phyloP scores from a whole-genome alignment of 1,139 yeast species.

The Protomyces inundatus region DNA sequence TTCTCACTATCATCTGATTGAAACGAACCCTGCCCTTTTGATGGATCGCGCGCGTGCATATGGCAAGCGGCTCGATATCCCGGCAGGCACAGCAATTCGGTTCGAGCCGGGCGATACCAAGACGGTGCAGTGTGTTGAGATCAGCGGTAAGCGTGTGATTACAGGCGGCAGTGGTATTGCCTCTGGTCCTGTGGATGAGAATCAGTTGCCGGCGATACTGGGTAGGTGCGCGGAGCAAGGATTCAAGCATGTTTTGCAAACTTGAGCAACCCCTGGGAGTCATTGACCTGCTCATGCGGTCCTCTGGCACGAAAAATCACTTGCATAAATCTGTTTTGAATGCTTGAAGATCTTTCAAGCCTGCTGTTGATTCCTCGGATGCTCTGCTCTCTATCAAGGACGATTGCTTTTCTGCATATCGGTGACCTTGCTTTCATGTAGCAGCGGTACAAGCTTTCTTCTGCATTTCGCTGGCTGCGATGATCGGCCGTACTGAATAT shows the following conservation, averaged over 20 bases:
- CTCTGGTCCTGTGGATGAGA: slow-evolving; percentile 15
- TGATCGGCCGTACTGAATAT: no score
- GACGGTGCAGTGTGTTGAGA: slow-evolving; percentile 24
- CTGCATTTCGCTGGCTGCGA: no score
- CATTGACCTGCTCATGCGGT: no score
- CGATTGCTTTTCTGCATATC: no score
- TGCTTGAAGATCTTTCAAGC: no score
- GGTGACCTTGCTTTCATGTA: no score
- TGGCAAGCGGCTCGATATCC: slow-evolving; percentile 27
- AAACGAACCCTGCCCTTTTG: slow-evolving; percentile 24
- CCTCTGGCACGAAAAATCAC: no score
- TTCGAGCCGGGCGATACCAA: slow-evolving; percentile 29
- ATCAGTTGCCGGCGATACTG: slow-evolving; percentile 1
- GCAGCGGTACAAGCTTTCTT: no score
- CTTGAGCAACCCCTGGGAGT: no score
- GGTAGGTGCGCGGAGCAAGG: slow-evolving; percentile 4
- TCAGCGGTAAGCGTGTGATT: slow-evolving; percentile 22
- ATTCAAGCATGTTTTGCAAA: slow-evolving; percentile 18
- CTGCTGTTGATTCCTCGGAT: no score
- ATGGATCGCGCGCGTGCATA: slow-evolving; percentile 26
- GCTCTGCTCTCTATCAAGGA: no score
- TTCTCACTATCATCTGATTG: slow-evolving; percentile 28
- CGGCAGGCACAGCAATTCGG: slow-evolving; percentile 29
- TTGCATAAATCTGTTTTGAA: no score
- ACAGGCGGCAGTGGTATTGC: slow-evolving; percentile 28